Evolutionary conservation across 2,329 filamentous ascomycete species (phyloP), one percentile per base, ranked within the genome.

Genomic region (Stachybotrys chlorohalonatus): DNA sequence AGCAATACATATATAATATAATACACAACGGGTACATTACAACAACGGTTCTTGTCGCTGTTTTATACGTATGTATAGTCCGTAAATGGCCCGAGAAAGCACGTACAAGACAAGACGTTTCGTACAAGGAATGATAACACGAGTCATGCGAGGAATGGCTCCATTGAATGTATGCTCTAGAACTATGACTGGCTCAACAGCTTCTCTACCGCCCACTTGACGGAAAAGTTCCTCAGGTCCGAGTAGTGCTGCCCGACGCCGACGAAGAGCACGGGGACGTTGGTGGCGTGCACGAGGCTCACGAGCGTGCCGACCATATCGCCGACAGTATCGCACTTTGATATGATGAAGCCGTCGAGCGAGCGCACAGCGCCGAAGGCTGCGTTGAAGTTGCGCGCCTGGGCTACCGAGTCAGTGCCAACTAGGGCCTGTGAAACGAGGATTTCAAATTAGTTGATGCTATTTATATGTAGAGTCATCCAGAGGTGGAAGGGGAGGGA

Each of bases 301-400:
- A 99, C 94, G 59, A 99, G 77, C 3, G 93, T 96, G 62, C 82
- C 91, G 48, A 96, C 91, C 92, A 97, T 97, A 73, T 96, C 93
- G n/a, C 94, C 95, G 45, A 99, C 95, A 0, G 94, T 99, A 74
- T 99, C 94, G 70, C 94, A 97, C 73, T 99, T 99, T 57, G 87
- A 93, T 63, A 99, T 96, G 68, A 99, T 96, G 72, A 99, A 99
- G 6, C 94, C 94, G 72, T 99, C 95, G 45, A 99, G 79, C 31
- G 83, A 82, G 55, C 93, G 79, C 13, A 84, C 85, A 6, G 83
- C 78, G 36, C 94, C 95, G 73, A 99, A 97, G 2, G 90, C 89
- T 45, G 86, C 84, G 67, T 96, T 96, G 76, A 99, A 99, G 74
- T 96, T 96, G 64, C 92, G 83, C 4, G 95, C 94, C 73, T 99